Conservation (phyloP, 805 yeast species). For the Candida hungchunana region DNA sequence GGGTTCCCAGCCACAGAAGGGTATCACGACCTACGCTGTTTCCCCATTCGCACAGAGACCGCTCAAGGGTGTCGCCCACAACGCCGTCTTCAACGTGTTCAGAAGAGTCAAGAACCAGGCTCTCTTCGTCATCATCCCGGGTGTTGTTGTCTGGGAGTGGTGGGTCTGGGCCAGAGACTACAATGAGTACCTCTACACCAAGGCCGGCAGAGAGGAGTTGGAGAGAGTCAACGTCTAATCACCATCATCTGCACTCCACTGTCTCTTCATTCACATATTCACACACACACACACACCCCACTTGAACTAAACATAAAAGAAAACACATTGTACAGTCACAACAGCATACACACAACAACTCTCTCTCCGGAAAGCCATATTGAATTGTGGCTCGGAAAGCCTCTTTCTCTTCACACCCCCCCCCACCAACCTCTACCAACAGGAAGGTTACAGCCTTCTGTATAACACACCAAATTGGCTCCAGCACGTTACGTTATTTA, state of each 20-base stretch:
- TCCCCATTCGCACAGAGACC: slow-evolving; percentile 94
- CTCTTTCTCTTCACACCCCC: too few species aligned
- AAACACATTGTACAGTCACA: slow-evolving; percentile 1
- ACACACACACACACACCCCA: slow-evolving; percentile 2
- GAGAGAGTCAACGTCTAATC: slow-evolving; percentile 49
- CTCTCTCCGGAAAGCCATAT: too few species aligned
- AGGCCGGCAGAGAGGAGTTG: slow-evolving; percentile 95
- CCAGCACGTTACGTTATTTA: slow-evolving; percentile 10
- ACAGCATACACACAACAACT: slow-evolving; percentile 2
- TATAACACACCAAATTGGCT: too few species aligned
- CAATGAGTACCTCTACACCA: slow-evolving; percentile 92
- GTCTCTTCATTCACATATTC: too few species aligned
- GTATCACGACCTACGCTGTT: slow-evolving; percentile 82
- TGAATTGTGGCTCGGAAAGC: too few species aligned
- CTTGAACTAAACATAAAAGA: background rate
- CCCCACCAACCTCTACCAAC: too few species aligned
- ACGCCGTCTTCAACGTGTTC: slow-evolving; percentile 85
- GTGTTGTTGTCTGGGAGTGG: slow-evolving; percentile 73
- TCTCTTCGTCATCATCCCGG: slow-evolving; percentile 75
- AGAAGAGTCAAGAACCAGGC: slow-evolving; percentile 91
- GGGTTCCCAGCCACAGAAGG: slow-evolving; percentile 84
- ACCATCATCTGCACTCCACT: too few species aligned
- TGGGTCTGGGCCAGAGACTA: slow-evolving; percentile 87
- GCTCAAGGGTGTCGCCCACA: slow-evolving; percentile 78
- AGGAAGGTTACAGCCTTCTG: too few species aligned